A percentile compares a stretch with the other conserved stretches of the same genome.
Conservation (phyloP, 148 eudicot genomes). For the Fagopyrum homotropicum region DNA sequence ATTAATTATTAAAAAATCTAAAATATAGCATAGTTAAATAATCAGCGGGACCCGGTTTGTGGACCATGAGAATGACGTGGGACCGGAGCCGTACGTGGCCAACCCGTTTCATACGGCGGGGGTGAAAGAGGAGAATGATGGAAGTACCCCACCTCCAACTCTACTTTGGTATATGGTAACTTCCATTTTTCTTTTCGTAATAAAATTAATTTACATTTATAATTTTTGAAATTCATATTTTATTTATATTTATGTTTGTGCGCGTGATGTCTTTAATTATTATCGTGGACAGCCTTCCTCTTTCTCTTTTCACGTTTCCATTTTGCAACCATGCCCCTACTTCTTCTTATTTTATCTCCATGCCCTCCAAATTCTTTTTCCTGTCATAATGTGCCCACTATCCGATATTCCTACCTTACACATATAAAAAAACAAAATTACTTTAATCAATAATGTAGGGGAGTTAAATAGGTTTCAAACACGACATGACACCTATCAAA, state of each 20-base stretch:
- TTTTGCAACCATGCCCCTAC: neutral
- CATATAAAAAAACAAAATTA: too few species aligned
- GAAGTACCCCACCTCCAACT: neutral
- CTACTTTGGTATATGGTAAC: too few species aligned
- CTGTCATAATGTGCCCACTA: neutral
- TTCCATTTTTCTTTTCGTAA: too few species aligned
- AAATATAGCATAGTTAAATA: too few species aligned
- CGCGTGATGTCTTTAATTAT: slow-evolving; percentile 10
- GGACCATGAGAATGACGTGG: too few species aligned
- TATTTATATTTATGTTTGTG: neutral
- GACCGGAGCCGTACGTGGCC: neutral
- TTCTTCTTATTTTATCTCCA: neutral
- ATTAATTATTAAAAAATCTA: too few species aligned
- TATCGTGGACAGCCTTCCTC: slow-evolving; percentile 6
- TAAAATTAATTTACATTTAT: neutral
- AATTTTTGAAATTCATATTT: neutral
- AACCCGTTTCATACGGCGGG: neutral
- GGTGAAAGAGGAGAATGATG: slow-evolving; percentile 4
- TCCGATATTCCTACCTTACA: neutral
- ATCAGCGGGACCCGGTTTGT: too few species aligned
- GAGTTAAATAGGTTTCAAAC: too few species aligned
- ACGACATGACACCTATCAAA: too few species aligned
- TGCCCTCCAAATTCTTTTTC: neutral
- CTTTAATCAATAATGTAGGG: too few species aligned
- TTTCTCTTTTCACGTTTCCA: neutral